phyloP scores from a whole-genome alignment of 257 asterid species.

The Orobanche coerulescens region DNA sequence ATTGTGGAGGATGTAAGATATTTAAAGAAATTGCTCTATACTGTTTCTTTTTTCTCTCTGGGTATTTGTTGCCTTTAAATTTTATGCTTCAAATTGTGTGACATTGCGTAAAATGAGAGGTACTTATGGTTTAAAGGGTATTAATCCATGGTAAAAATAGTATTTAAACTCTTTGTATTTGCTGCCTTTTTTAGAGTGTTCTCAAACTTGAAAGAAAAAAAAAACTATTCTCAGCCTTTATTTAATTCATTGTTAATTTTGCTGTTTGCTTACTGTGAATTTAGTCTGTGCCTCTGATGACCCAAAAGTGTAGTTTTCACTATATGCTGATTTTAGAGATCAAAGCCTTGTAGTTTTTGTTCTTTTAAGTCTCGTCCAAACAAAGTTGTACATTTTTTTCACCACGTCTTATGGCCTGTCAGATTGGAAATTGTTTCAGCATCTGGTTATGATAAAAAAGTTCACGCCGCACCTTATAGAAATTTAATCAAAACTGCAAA shows the following conservation, averaged over 20 bases:
- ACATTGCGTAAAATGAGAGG: background rate
- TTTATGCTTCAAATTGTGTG: background rate
- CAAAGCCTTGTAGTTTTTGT: background rate
- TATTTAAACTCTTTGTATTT: background rate
- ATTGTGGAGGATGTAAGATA: conserved; percentile 5
- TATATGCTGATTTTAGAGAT: background rate
- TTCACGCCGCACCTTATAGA: background rate
- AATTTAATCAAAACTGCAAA: background rate
- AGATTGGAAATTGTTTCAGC: background rate
- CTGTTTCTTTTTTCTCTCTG: too few species aligned
- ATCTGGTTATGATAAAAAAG: background rate
- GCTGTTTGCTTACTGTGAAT: background rate
- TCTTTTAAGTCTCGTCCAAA: background rate
- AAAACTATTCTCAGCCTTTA: too few species aligned
- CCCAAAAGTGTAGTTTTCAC: background rate
- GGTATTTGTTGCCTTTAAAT: background rate
- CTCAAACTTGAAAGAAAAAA: too few species aligned
- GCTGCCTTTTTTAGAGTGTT: background rate
- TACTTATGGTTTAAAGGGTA: background rate
- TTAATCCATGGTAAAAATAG: background rate
- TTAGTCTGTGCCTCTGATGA: background rate
- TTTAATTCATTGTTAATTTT: background rate
- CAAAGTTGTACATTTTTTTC: background rate
- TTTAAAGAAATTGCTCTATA: background rate
- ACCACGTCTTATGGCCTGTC: background rate